These are phyloP conservation scores for Fraxinus latifolia DNA, from an alignment of 305 asterid species.

Conservation along the genomic window DNA sequence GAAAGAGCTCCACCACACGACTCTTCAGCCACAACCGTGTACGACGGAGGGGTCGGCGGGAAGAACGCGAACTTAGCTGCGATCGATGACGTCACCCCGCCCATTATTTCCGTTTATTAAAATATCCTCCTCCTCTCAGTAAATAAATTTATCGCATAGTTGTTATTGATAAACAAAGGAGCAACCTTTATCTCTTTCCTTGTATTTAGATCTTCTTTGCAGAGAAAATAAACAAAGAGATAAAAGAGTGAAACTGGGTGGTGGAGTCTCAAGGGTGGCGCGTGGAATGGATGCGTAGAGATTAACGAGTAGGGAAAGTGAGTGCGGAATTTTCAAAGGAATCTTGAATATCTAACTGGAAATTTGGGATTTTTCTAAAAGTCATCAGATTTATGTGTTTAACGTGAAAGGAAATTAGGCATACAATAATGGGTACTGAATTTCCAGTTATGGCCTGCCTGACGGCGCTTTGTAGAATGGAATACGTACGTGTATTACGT, in stretches of 20 bases:
- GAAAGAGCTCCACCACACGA: conserved; percentile 50
- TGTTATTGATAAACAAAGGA: conserved; percentile 43
- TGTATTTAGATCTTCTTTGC: conserved; percentile 28
- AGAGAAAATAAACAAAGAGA: not conserved
- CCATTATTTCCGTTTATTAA: conserved; percentile 39
- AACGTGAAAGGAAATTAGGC: not conserved
- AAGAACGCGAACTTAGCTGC: conserved; percentile 97
- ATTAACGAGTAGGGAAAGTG: conserved; percentile 29
- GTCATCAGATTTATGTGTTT: not conserved
- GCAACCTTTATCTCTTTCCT: conserved; percentile 13
- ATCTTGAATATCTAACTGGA: conserved; percentile 17
- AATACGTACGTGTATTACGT: not conserved
- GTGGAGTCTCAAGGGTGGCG: conserved; percentile 31
- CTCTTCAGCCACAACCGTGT: conserved; percentile 67
- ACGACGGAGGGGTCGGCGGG: conserved; percentile 94
- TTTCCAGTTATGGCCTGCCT: not conserved
- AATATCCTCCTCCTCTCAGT: conserved; percentile 9
- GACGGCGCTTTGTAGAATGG: conserved; percentile 18
- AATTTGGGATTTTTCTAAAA: conserved; percentile 27
- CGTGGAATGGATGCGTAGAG: conserved; percentile 25
- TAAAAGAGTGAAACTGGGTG: not conserved
- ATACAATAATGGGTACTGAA: not conserved
- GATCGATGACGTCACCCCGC: conserved; percentile 95
- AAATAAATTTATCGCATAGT: conserved; percentile 15
- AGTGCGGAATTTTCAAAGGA: conserved; percentile 25